Percentiles rank a stretch among this genome's conserved stretches.
Conservation (phyloP, 2,329 filamentous ascomycete species). For the Raffaelea ambrosiae region DNA sequence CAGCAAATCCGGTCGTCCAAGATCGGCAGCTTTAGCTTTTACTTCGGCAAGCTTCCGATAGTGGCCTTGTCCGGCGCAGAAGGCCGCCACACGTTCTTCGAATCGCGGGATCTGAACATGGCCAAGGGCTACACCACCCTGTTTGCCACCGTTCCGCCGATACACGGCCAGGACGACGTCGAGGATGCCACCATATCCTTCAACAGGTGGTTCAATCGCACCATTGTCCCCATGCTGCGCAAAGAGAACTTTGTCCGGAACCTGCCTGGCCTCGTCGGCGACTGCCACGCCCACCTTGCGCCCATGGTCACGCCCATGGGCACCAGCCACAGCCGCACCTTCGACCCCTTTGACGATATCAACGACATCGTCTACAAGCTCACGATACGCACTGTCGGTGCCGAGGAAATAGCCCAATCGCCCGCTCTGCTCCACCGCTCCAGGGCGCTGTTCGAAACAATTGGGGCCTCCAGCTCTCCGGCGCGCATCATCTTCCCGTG, state of each 20-base stretch:
- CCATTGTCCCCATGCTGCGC: slow-evolving; percentile 25
- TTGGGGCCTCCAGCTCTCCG: slow-evolving; percentile 35
- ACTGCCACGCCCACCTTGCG: slow-evolving; percentile 29
- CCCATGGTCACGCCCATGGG: slow-evolving; percentile 15
- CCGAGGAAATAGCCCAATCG: slow-evolving; percentile 43
- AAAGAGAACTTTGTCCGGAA: slow-evolving; percentile 27
- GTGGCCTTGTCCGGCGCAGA: slow-evolving; percentile 33
- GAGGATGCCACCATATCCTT: slow-evolving; percentile 10
- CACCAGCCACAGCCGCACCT: slow-evolving; percentile 19
- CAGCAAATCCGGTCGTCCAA: slow-evolving; percentile 20
- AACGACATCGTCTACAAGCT: slow-evolving; percentile 45
- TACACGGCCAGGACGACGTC: slow-evolving; percentile 6
- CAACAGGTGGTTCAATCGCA: slow-evolving; percentile 19
- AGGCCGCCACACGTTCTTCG: slow-evolving; percentile 35
- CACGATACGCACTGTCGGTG: slow-evolving; percentile 28
- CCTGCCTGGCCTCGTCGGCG: slow-evolving; percentile 33
- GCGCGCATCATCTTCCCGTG: slow-evolving; percentile 43
- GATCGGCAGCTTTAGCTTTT: slow-evolving; percentile 40
- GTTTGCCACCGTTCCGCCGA: slow-evolving; percentile 20
- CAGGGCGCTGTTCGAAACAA: slow-evolving; percentile 34
- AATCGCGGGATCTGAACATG: slow-evolving; percentile 34
- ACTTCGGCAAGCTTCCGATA: slow-evolving; percentile 25
- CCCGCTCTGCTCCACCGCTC: slow-evolving; percentile 30
- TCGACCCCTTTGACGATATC: slow-evolving; percentile 45
- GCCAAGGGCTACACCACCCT: slow-evolving; percentile 27